These are phyloP conservation scores for Epichloe gansuensis DNA, from an alignment of 2,329 filamentous ascomycete genomes.

Conservation along the genomic window DNA sequence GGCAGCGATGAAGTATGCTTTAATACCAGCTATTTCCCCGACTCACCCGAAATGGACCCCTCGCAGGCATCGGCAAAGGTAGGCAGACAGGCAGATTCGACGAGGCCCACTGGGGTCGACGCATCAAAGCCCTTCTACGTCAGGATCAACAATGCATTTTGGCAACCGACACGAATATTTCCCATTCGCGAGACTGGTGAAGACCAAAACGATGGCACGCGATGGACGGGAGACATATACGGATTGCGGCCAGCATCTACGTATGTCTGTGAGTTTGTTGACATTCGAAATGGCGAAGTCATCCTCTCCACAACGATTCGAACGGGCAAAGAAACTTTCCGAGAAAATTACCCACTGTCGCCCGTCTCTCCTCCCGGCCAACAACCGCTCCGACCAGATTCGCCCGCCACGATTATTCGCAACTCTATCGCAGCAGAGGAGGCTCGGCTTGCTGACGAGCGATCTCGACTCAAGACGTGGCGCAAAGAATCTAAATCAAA, in stretches of 20 bases:
- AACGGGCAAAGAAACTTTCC: constrained; percentile 38
- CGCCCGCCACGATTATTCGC: constrained; percentile 62
- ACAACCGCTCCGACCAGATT: constrained; percentile 57
- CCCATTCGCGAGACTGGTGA: constrained; percentile 23
- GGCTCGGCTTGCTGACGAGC: constrained; percentile 56
- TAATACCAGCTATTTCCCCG: constrained; percentile 52
- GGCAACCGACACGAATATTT: constrained; percentile 65
- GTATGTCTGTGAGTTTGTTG: constrained; percentile 68
- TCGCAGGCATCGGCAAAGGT: constrained; percentile 11
- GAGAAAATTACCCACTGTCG: constrained; percentile 18
- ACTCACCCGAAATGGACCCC: constrained; percentile 20
- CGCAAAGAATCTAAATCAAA: constrained; percentile 65
- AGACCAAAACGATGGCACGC: constrained; percentile 24
- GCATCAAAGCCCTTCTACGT: constrained; percentile 66
- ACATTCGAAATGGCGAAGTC: constrained; percentile 49
- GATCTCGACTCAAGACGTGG: constrained; percentile 52
- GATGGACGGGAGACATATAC: constrained; percentile 61
- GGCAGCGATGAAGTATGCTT: constrained; percentile 68
- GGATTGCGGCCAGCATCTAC: constrained; percentile 58
- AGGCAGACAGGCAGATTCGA: constrained; percentile 18
- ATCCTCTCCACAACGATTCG: constrained; percentile 62
- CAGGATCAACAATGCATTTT: constrained; percentile 63
- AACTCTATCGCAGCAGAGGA: constrained; percentile 64
- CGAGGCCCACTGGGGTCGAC: constrained; percentile 41
- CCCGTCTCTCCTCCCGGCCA: constrained; percentile 31